A percentile compares a stretch with the other conserved stretches of the same genome.
Evolutionary conservation across 2,329 filamentous ascomycete species (phyloP).

Genomic region (Ramularia collo-cygni): DNA sequence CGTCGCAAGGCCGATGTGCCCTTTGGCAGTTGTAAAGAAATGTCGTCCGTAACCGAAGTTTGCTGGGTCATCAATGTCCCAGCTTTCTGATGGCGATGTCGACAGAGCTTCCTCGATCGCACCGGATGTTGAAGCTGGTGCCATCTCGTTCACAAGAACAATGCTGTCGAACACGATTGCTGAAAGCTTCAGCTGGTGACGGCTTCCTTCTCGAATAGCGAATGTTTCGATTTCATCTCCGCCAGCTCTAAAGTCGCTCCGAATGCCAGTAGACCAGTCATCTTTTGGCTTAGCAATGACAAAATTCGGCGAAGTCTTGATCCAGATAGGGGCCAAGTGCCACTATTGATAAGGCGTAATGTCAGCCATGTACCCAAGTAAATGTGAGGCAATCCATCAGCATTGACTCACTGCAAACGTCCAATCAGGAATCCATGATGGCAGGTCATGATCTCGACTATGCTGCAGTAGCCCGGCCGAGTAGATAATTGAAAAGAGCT

Average conservation of each 20-base stretch:
- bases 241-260: slow-evolving; percentile 23
- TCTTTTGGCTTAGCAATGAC: slow-evolving; percentile 13
- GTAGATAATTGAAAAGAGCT: slow-evolving; percentile 27
- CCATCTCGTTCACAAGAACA: slow-evolving; percentile 17
- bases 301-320: slow-evolving; percentile 21
- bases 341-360: slow-evolving; percentile 5
- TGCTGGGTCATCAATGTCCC: slow-evolving; percentile 8
- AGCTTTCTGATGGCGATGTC: slow-evolving; percentile 7
- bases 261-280: slow-evolving; percentile 22
- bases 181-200: slow-evolving; percentile 19
- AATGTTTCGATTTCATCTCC: slow-evolving; percentile 21
- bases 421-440: slow-evolving; percentile 32
- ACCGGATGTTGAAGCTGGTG: slow-evolving; percentile 20
- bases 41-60: slow-evolving; percentile 23
- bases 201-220: slow-evolving; percentile 18
- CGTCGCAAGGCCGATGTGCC: slow-evolving; percentile 22
- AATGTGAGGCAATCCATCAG: too few species aligned
- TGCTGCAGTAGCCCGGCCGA: slow-evolving; percentile 26
- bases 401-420: slow-evolving; percentile 9
- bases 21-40: slow-evolving; percentile 22
- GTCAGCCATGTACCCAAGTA: too few species aligned
- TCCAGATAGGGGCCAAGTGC: slow-evolving; percentile 27
- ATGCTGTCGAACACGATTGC: slow-evolving; percentile 23
- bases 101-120: slow-evolving; percentile 9
- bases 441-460: slow-evolving; percentile 20